Evolutionary conservation across 108 stramenopile species (phyloP).

Genomic region (Pseudonitzschia delicatissima): DNA sequence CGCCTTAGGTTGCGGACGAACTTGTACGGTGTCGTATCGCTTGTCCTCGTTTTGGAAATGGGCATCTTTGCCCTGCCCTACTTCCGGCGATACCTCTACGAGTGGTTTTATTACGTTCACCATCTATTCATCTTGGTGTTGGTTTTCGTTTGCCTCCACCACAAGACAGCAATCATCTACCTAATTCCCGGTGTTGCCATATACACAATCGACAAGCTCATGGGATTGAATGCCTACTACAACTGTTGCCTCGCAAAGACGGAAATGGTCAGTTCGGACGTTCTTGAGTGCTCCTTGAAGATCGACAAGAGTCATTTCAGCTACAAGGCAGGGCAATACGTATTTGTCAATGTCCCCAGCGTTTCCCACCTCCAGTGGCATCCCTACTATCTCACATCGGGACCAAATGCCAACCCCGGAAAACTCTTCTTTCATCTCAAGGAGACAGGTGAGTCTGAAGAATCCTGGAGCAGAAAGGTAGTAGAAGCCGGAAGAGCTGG

Average conservation of each 20-base stretch:
- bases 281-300: background rate
- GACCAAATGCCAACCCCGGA: background rate
- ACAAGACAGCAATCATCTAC: background rate
- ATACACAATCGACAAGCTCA: slow-evolving; percentile 5
- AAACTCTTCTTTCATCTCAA: slow-evolving; percentile 6
- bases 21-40: background rate
- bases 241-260: background rate
- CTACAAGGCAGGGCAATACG: background rate
- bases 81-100: background rate
- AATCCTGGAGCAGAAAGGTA: background rate
- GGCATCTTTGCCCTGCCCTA: background rate
- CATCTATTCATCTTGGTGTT: slow-evolving; percentile 2
- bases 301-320: background rate
- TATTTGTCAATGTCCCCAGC: slow-evolving; percentile 1
- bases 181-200: slow-evolving; percentile 1
- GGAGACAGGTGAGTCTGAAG: background rate
- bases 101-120: slow-evolving; percentile 4
- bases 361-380: slow-evolving; percentile 3
- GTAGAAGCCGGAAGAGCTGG: background rate
- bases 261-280: background rate
- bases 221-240: background rate
- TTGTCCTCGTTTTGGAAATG: background rate
- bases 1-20: background rate
- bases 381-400: slow-evolving; percentile 1
- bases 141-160: slow-evolving; percentile 3